Conservation (phyloP, 2,329 filamentous ascomycete species). For the Colletotrichum trifolii region DNA sequence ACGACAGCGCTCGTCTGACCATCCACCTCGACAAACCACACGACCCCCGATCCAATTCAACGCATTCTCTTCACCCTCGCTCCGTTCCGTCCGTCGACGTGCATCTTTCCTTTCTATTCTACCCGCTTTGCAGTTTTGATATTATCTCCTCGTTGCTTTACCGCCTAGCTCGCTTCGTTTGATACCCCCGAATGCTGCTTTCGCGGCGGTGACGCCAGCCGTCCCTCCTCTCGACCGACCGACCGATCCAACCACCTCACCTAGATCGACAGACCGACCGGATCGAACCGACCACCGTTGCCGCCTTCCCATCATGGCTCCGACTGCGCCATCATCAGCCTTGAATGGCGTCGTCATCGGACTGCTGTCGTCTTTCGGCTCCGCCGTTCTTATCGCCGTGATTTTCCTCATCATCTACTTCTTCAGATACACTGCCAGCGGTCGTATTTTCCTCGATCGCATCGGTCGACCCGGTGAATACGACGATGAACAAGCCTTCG, state of each 20-base stretch:
- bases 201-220: constrained; percentile 39
- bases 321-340: constrained; percentile 54
- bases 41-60: constrained; percentile 10
- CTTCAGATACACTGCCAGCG: constrained; percentile 88
- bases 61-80: constrained; percentile 9
- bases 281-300: constrained; percentile 31
- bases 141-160: constrained; percentile 2
- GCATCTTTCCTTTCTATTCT: constrained; percentile 13
- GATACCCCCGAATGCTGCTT: constrained; percentile 34
- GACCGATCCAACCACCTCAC: constrained; percentile 20
- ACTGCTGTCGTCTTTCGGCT: constrained; percentile 92
- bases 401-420: constrained; percentile 89
- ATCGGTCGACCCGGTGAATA: constrained; percentile 95
- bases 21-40: neutral
- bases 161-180: constrained; percentile 21
- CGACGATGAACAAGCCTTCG: constrained; percentile 96
- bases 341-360: constrained; percentile 90
- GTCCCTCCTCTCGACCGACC: constrained; percentile 34
- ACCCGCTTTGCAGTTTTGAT: neutral
- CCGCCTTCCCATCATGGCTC: constrained; percentile 33
- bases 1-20: constrained; percentile 32
- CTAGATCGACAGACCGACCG: constrained; percentile 26
- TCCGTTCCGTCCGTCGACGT: constrained; percentile 14
- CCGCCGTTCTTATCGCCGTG: constrained; percentile 84
- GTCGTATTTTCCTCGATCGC: constrained; percentile 91